Conservation (phyloP, 768 basidiomycete genomes). For the Boletus subcaerulescens region DNA sequence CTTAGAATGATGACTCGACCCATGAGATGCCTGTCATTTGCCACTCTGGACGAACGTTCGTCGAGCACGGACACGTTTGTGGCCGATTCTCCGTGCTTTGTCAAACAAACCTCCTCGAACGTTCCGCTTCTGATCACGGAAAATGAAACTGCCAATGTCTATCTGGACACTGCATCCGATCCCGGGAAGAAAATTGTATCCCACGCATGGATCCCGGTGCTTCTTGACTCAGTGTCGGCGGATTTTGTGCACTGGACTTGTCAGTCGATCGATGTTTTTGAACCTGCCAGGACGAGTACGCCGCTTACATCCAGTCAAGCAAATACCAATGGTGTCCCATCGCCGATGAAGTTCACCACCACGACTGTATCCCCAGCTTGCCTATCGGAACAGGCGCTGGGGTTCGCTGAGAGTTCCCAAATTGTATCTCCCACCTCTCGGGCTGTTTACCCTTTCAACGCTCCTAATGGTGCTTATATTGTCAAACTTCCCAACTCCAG, state of each 20-base stretch:
- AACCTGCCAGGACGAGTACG: constrained; percentile 18
- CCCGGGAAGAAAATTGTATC: not conserved
- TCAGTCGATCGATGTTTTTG: constrained; percentile 2
- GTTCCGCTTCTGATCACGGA: constrained; percentile 2
- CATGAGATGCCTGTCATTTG: constrained; percentile 6
- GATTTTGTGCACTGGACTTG: not conserved
- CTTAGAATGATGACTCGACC: constrained; percentile 2
- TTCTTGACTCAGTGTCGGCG: not conserved
- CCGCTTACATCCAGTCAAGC: constrained; percentile 4
- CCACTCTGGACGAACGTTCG: constrained; percentile 10
- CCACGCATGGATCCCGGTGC: not conserved
- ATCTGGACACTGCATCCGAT: not conserved
- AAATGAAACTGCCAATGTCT: not conserved
- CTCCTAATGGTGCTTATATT: not conserved
- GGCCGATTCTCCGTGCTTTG: constrained; percentile 18
- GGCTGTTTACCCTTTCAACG: constrained; percentile 3
- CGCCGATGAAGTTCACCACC: not conserved
- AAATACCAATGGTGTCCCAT: not conserved
- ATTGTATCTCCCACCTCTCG: constrained; percentile 5
- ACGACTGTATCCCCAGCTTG: not conserved
- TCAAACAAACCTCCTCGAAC: constrained; percentile 6
- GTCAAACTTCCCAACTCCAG: constrained; percentile 17
- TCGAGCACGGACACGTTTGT: constrained; percentile 23
- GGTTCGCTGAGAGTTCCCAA: not conserved
- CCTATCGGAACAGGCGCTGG: not conserved